Conservation (phyloP, 495 filamentous ascomycete genomes). For the Jackrogersella multiformis region DNA sequence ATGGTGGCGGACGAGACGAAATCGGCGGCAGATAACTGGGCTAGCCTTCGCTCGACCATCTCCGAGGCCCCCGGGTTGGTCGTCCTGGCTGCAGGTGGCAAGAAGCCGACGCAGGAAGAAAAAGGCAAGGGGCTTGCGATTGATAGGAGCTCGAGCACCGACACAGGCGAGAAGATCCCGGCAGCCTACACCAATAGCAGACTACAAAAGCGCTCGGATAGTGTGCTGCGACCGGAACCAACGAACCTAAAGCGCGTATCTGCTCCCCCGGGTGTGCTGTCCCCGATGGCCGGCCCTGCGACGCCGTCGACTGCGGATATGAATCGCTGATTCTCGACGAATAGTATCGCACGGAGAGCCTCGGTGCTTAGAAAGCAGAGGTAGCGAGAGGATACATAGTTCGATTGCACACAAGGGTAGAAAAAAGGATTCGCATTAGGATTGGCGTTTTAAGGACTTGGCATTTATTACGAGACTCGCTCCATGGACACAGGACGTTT, state of each 20-base stretch:
- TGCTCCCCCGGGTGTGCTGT: neutral
- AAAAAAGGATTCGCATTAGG: constrained; percentile 25
- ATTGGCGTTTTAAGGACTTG: constrained; percentile 15
- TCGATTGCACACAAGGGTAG: constrained; percentile 8
- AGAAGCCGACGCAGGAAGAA: constrained; percentile 6
- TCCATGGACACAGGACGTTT: constrained; percentile 6
- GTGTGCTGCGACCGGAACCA: neutral
- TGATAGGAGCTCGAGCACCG: constrained; percentile 34
- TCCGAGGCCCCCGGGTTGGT: neutral
- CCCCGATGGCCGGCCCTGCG: neutral
- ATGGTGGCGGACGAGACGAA: constrained; percentile 50
- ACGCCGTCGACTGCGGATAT: neutral
- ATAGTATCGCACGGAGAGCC: constrained; percentile 3
- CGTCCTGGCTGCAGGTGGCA: constrained; percentile 4
- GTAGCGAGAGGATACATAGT: neutral
- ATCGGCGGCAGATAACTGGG: constrained; percentile 37
- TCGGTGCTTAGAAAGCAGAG: constrained; percentile 35
- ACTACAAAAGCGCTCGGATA: constrained; percentile 23
- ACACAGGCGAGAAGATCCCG: constrained; percentile 34
- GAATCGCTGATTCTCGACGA: constrained; percentile 11
- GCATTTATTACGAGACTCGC: constrained; percentile 14
- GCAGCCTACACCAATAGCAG: constrained; percentile 15
- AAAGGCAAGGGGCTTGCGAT: constrained; percentile 29
- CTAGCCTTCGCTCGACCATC: constrained; percentile 25
- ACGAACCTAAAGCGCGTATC: neutral